phyloP scores from a whole-genome alignment of 2,329 filamentous ascomycete genomes.

The Claviceps africana region DNA sequence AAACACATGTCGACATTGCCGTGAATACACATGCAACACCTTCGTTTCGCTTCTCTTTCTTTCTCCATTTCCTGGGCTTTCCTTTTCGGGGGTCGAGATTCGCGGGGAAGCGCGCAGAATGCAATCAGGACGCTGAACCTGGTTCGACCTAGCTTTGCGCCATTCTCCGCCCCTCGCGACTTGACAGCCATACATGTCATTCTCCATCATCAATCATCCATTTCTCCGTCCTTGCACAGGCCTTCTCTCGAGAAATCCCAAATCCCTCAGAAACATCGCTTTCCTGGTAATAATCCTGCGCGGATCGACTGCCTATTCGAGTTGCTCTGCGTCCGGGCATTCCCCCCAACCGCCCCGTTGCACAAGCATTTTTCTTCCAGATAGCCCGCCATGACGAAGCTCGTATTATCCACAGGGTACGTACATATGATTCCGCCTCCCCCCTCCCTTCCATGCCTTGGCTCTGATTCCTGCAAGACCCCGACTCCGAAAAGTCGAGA shows the following conservation, averaged over 20 bases:
- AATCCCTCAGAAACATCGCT: too few relatives aligned
- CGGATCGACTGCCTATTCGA: neutral
- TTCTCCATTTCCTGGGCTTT: neutral
- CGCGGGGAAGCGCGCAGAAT: neutral
- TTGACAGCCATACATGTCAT: neutral
- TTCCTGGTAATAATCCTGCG: neutral
- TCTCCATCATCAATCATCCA: neutral
- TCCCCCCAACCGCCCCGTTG: neutral
- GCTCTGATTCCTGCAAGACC: neutral
- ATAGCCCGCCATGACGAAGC: constrained; percentile 47
- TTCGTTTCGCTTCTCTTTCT: neutral
- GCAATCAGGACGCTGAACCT: neutral
- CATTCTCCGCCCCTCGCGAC: neutral
- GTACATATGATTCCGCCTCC: constrained; percentile 17
- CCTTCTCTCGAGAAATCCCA: neutral
- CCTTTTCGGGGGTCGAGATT: neutral
- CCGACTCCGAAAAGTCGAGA: neutral
- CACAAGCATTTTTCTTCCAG: neutral
- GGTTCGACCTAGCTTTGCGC: neutral
- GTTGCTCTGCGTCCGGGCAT: neutral
- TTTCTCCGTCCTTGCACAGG: neutral
- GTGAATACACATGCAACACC: neutral
- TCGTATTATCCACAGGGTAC: constrained; percentile 77
- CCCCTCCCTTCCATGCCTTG: too few relatives aligned
- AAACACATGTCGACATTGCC: too few relatives aligned